Percentiles rank a stretch among this genome's conserved stretches.
phyloP scores from a whole-genome alignment of 305 asterid species.

The Euphrasia arctica region DNA sequence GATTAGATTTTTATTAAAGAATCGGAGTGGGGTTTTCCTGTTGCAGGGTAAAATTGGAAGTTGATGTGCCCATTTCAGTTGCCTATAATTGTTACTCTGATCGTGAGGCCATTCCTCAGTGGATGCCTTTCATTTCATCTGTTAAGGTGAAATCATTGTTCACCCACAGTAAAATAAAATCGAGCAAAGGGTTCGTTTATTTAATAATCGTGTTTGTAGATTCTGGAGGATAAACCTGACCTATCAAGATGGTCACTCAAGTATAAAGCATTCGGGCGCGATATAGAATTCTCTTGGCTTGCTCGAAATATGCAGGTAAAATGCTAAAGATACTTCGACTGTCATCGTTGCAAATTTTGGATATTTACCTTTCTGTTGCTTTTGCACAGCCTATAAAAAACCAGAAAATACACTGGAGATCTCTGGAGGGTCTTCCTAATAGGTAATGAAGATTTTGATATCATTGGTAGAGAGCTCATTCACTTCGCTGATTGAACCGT shows the following conservation, averaged over 20 bases:
- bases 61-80: slow-evolving; percentile 73
- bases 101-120: slow-evolving; percentile 82
- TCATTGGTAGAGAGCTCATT: slow-evolving; percentile 13
- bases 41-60: slow-evolving; percentile 77
- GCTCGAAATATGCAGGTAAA: slow-evolving; percentile 91
- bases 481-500: not conserved
- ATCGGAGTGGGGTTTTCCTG: not conserved
- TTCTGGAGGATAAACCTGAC: slow-evolving; percentile 87
- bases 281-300: slow-evolving; percentile 90
- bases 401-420: slow-evolving; percentile 97
- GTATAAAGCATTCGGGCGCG: slow-evolving; percentile 83
- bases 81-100: slow-evolving; percentile 86
- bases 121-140: slow-evolving; percentile 97
- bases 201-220: slow-evolving; percentile 37
- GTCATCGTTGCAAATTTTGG: slow-evolving; percentile 1
- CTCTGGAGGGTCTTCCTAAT: slow-evolving; percentile 94
- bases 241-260: slow-evolving; percentile 84
- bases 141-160: slow-evolving; percentile 51
- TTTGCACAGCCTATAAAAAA: slow-evolving; percentile 67
- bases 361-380: slow-evolving; percentile 19
- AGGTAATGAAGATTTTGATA: slow-evolving; percentile 36
- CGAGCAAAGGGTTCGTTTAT: slow-evolving; percentile 6
- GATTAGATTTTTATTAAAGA: slow-evolving; percentile 15
- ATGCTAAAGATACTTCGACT: not conserved
- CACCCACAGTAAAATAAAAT: not conserved